phyloP scores from a whole-genome alignment of 75 land plant genomes.

The Selaginella tamariscina region DNA sequence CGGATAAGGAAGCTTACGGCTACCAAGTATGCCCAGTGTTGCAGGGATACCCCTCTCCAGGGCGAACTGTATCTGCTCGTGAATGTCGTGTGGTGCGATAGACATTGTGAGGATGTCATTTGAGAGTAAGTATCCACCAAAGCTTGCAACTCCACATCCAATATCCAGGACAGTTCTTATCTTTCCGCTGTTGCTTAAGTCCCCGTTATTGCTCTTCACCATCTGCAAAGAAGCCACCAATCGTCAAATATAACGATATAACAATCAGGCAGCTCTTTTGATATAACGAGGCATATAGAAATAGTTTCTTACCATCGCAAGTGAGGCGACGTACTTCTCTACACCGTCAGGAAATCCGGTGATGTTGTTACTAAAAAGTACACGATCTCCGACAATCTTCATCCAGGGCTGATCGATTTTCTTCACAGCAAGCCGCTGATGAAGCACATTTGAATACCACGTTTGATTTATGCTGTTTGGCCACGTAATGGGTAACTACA shows the following conservation, averaged over 20 bases:
- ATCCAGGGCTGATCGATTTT: conserved; percentile 91
- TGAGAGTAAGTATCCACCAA: conserved; percentile 58
- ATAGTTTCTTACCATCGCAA: too few species aligned
- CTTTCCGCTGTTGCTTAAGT: too few species aligned
- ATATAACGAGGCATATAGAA: too few species aligned
- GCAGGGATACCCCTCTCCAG: conserved; percentile 77
- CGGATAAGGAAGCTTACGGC: conserved; percentile 60
- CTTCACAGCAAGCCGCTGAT: conserved; percentile 65
- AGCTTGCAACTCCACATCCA: conserved; percentile 87
- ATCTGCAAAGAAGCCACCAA: conserved; percentile 50
- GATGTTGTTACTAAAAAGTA: too few species aligned
- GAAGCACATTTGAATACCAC: conserved; percentile 75
- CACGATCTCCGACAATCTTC: too few species aligned
- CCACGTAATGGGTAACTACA: conserved; percentile 66
- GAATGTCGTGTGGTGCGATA: conserved; percentile 82
- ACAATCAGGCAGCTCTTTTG: conserved; percentile 61
- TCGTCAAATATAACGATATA: conserved; percentile 47
- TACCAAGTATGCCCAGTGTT: conserved; percentile 62
- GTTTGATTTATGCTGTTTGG: conserved; percentile 60
- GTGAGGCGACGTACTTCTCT: too few species aligned
- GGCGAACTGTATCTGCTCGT: conserved; percentile 86
- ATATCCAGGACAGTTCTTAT: conserved; percentile 82
- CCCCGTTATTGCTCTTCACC: conserved; percentile 59
- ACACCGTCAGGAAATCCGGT: too few species aligned
- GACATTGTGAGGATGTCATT: conserved; percentile 70